These are phyloP conservation scores for Lactarius psammicola DNA, from an alignment of 768 basidiomycete species.

Conservation along the genomic window DNA sequence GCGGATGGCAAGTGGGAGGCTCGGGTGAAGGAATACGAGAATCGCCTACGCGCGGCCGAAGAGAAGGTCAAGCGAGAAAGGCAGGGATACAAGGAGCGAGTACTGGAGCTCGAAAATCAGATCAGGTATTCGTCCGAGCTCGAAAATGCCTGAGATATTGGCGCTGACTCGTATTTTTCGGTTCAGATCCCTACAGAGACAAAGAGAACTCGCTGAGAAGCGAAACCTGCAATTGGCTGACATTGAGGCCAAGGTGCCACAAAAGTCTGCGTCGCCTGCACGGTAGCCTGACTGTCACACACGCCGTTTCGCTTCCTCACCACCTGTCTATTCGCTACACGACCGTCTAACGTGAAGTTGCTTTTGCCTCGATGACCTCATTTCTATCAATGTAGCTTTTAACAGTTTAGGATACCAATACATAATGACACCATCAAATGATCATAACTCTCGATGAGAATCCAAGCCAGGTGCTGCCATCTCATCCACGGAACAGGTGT, in stretches of 20 bases:
- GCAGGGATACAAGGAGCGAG: conserved; percentile 89
- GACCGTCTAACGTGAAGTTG: conserved; percentile 14
- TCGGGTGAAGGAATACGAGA: conserved; percentile 90
- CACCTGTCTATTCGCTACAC: neutral
- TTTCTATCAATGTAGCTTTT: conserved; percentile 19
- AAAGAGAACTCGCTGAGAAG: conserved; percentile 76
- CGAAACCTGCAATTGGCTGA: conserved; percentile 61
- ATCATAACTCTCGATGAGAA: neutral
- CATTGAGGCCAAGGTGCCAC: conserved; percentile 36
- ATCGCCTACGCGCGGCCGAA: conserved; percentile 74
- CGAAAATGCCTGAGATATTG: conserved; percentile 6
- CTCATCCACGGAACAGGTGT: too few species aligned
- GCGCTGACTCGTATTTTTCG: conserved; percentile 4
- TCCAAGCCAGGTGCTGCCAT: too few species aligned
- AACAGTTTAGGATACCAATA: conserved; percentile 17
- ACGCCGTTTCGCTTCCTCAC: neutral
- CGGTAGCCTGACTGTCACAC: conserved; percentile 13
- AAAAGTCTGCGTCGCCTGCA: conserved; percentile 15
- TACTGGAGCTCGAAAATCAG: conserved; percentile 66
- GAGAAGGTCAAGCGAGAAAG: conserved; percentile 92
- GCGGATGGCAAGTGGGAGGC: conserved; percentile 93
- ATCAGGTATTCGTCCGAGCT: conserved; percentile 52
- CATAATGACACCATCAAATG: conserved; percentile 8
- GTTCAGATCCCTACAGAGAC: conserved; percentile 67
- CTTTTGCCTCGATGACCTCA: conserved; percentile 14